phyloP scores from a whole-genome alignment of 176 grass and related monocot species.

The Zea luxurians region DNA sequence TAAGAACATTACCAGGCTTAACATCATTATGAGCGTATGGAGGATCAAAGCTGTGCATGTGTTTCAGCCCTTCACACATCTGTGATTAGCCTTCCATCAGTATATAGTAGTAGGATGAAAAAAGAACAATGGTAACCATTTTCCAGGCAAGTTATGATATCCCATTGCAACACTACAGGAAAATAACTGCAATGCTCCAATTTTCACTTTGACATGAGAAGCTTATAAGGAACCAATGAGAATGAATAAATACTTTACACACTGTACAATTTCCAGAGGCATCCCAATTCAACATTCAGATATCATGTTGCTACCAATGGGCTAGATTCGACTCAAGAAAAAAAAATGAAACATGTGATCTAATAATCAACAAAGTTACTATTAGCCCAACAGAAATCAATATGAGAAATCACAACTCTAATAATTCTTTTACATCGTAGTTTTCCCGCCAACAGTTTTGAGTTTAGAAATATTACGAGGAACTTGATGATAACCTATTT shows the following conservation, averaged over 20 bases:
- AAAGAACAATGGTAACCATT: not conserved
- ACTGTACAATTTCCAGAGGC: not conserved
- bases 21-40: slow-evolving; percentile 97
- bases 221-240: not conserved
- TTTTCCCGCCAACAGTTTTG: not conserved
- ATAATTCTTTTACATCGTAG: not conserved
- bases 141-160: not conserved
- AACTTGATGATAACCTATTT: slow-evolving; percentile 13
- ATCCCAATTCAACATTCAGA: slow-evolving; percentile 17
- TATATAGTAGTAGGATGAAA: not conserved
- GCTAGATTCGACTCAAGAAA: not conserved
- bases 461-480: not conserved
- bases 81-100: slow-evolving; percentile 41
- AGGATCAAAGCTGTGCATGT: slow-evolving; percentile 93
- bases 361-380: slow-evolving; percentile 1
- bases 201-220: not conserved
- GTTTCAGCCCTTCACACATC: slow-evolving; percentile 89
- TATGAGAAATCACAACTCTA: not conserved
- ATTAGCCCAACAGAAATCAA: slow-evolving; percentile 7
- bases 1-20: slow-evolving; percentile 90
- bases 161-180: not conserved
- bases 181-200: not conserved
- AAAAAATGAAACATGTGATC: not conserved
- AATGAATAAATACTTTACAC: not conserved
- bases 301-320: not conserved